Base-by-base conservation (phyloP, 2,329 filamentous ascomycete genomes). In the Mycosphaerelloides madeirae region DNA sequence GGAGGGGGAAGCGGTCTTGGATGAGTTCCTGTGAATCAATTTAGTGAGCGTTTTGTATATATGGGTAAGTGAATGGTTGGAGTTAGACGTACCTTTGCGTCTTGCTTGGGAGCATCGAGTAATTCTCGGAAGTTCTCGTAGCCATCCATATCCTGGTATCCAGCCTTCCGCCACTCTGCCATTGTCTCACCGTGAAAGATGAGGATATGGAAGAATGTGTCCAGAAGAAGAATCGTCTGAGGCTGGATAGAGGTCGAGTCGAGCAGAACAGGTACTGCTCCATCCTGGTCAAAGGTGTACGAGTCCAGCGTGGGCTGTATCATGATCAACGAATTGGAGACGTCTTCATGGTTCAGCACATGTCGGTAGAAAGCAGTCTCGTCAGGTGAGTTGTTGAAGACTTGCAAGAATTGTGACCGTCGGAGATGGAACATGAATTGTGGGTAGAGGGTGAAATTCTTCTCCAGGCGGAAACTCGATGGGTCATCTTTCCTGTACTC, bases 361-460 rank as follows among this genome's bases (percentile, higher is more conserved):
- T 98, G 93, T 49, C 93, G 81, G 66, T 97, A 95, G 70, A 98
- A 98, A n/a, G 93, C 93, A 18, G 93, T 98, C 70, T 98, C 93
- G 60, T 98, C 93, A 6, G 93, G 93, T 0, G 91, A 97, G 68
- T 97, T 98, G 75, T 98, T 98, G 79, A 98, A 98, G 45, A 98
- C 90, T 64, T 98, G 93, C 54, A 98, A 70, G 75, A 98, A 98
- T 68, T 97, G 93, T 69, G 89, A 95, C 68, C 93, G 82, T 58
- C 93, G 85, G 49, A 98, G 78, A 68, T 98, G 93, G 77, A 98
- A 98, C 93, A 98, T 98, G 72, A 98, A 98, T 66, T 98, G 93
- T 19, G 93, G 93, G 64, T 98, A 98, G 13, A 98, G 78, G 0
- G 91, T 97, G 64, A 98, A 98, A 74, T 98, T 98, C 80, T 96